A percentile compares a stretch with the other conserved stretches of the same genome.
Evolutionary conservation across 257 asterid species (phyloP).

Genomic region (Avicennia marina): DNA sequence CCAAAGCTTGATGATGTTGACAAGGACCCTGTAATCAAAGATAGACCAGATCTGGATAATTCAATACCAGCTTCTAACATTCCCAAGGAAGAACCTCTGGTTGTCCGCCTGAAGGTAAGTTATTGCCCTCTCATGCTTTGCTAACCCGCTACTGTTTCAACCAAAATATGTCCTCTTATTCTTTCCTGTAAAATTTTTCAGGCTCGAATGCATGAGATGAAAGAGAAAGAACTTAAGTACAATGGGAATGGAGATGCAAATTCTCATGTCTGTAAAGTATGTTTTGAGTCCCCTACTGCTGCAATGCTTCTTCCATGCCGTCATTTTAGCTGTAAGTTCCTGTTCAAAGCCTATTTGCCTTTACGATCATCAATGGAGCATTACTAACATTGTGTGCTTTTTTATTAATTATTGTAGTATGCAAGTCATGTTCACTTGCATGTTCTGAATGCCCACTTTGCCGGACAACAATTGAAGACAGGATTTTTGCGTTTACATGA

Average conservation of each 20-base stretch:
- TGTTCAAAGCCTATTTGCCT: neutral
- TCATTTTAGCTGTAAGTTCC: conserved; percentile 85
- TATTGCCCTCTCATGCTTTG: conserved; percentile 5
- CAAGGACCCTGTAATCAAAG: conserved; percentile 29
- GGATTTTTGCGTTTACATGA: conserved; percentile 79
- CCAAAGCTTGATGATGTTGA: conserved; percentile 34
- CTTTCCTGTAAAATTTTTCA: conserved; percentile 21
- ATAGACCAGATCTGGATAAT: conserved; percentile 28
- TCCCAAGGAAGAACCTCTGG: conserved; percentile 75
- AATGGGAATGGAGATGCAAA: conserved; percentile 70
- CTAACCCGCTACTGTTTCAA: too few species aligned
- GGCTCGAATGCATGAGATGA: conserved; percentile 98
- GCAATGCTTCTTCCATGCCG: conserved; percentile 99
- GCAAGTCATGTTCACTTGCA: conserved; percentile 91
- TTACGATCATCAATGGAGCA: neutral
- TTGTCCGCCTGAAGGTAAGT: conserved; percentile 72
- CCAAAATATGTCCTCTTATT: too few species aligned
- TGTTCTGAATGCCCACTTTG: conserved; percentile 89
- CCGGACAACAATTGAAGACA: conserved; percentile 65
- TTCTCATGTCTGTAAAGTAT: conserved; percentile 86
- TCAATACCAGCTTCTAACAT: conserved; percentile 30
- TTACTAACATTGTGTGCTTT: conserved; percentile 18
- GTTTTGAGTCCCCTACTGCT: conserved; percentile 86
- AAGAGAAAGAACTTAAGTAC: conserved; percentile 70
- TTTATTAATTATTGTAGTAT: conserved; percentile 44